These are phyloP conservation scores for Bidens hawaiensis DNA, from an alignment of 140 eudicot genomes.

Conservation along the genomic window DNA sequence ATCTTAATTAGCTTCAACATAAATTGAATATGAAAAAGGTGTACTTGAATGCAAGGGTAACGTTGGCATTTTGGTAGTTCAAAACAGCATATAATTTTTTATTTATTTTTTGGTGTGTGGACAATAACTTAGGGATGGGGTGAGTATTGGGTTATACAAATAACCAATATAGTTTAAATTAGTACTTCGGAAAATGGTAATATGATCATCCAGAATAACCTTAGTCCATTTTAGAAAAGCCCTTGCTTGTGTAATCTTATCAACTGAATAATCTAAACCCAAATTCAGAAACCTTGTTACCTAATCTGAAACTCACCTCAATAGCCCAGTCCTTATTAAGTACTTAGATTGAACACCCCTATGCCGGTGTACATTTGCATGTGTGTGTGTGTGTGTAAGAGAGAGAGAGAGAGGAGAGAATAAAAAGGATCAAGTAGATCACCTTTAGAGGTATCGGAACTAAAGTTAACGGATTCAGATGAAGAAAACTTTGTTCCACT, in stretches of 20 bases:
- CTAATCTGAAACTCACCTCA: neutral
- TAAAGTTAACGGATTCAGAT: slow-evolving; percentile 60
- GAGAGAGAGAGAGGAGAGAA: neutral
- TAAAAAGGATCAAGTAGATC: slow-evolving; percentile 9
- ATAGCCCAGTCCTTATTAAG: neutral
- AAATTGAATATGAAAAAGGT: neutral
- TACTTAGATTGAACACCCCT: neutral
- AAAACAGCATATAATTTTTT: neutral
- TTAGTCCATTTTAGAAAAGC: neutral
- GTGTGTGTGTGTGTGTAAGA: neutral
- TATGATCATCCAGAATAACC: neutral
- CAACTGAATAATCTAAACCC: neutral
- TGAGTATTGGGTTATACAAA: neutral
- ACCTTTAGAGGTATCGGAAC: slow-evolving; percentile 57
- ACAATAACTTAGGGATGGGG: neutral
- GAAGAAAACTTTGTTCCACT: slow-evolving; percentile 78
- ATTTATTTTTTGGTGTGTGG: neutral
- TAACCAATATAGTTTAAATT: neutral
- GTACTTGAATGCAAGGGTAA: neutral
- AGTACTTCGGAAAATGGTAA: no score
- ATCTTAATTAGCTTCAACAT: neutral
- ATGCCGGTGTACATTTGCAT: neutral
- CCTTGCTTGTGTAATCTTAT: neutral
- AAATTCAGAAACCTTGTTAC: neutral
- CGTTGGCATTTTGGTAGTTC: neutral